Evolutionary conservation across 495 filamentous ascomycete genomes (phyloP), one percentile per base, ranked within the genome.

Genomic region (Darksidea phi): DNA sequence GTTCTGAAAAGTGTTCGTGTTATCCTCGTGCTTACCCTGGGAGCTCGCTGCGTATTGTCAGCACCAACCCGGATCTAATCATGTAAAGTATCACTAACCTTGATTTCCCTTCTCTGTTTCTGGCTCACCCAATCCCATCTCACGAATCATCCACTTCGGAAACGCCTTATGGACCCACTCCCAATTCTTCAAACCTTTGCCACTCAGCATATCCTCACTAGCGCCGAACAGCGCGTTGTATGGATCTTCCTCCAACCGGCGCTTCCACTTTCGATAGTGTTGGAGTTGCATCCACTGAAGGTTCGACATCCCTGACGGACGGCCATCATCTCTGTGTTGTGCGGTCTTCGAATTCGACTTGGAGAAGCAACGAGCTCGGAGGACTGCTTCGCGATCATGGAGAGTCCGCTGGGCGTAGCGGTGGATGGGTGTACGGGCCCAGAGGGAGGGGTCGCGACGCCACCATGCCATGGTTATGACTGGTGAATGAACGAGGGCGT

Each of bases 311-410:
- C 43, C 61, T 3, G 32, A 47, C 28, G 54, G 48, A 7, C 48
- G 36, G 15, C 37, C 23, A 21, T 41, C 48, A 28, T 48, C 43
- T 7, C 28, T 46, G 48, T 64, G 61, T 45, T 64, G 61, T 1
- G 54, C 46, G 6, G 46, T 6, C 10, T n/a, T 3, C 4, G 45
- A 17, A 23, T 51, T 45, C 32, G 61, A 45, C 32, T 49, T 57
- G 23, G 54, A 64, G 54, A 64, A 64, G 54, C 46, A 51, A 17
- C 61, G 61, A 23, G n/a, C 50, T 12, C 57, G 57, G 21, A 59
- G 46, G 15, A 23, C 17, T 6, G 57, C 36, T 11, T 59, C 57
- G 57, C 4, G 15, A 4, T 57, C 54, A 48, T 37, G 48, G 26
- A 52, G 23, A 25, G n/a, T 28, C 18, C 26, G 57, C 3, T 24